phyloP scores from a whole-genome alignment of 371 early-diverging fungal species.

The Massospora cicadina region DNA sequence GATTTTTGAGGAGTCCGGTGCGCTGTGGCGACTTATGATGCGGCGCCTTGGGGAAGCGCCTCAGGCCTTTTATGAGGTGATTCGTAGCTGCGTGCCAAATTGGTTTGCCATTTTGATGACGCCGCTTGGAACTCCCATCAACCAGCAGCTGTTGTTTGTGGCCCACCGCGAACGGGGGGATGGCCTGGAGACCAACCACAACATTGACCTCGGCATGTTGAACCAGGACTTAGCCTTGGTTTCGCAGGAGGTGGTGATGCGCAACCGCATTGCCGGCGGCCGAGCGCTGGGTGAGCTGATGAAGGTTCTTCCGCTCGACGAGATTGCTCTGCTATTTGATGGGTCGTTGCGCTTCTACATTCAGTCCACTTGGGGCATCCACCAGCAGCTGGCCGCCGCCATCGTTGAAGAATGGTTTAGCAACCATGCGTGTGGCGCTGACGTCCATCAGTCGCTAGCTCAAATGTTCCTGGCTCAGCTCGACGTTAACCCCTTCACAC shows the following conservation, averaged over 20 bases:
- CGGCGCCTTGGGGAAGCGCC: constrained; percentile 13
- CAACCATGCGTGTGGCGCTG: constrained; percentile 24
- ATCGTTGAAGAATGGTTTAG: constrained; percentile 71
- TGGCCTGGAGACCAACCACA: constrained; percentile 25
- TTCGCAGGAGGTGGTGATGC: constrained; percentile 48
- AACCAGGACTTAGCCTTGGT: constrained; percentile 78
- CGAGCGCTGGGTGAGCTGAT: constrained; percentile 63
- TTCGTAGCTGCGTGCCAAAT: constrained; percentile 13
- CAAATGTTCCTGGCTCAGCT: constrained; percentile 24
- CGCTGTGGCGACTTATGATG: constrained; percentile 49
- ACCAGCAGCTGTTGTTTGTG: constrained; percentile 34
- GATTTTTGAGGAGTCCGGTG: constrained; percentile 38
- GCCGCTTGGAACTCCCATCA: constrained; percentile 63
- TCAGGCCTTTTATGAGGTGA: constrained; percentile 7
- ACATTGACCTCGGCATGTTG: constrained; percentile 79
- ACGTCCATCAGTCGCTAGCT: constrained; percentile 24
- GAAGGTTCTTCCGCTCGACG: constrained; percentile 40
- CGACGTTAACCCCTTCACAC: background rate
- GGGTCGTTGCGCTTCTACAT: constrained; percentile 16
- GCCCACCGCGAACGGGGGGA: constrained; percentile 13
- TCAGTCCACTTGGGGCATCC: constrained; percentile 57
- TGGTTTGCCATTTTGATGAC: constrained; percentile 33
- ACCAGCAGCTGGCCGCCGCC: constrained; percentile 58
- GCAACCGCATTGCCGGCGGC: constrained; percentile 60
- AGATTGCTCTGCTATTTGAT: constrained; percentile 14